Conservation (phyloP, 768 basidiomycete genomes). For the Nidularia pulvinata region DNA sequence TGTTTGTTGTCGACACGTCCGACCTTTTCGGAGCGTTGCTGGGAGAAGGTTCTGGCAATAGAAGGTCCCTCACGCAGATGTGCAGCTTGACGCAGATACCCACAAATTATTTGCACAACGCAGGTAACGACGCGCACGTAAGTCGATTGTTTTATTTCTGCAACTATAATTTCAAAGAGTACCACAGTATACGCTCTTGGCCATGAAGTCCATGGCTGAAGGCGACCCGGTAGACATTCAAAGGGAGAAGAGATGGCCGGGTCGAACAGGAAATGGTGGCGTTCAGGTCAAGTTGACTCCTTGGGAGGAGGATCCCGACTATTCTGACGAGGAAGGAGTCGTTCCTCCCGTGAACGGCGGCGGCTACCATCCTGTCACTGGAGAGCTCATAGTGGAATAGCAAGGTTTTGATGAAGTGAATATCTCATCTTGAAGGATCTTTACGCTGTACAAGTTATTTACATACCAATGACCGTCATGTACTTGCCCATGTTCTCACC, state of each 20-base stretch:
- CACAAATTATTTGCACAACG: conserved; percentile 70
- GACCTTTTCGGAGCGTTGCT: conserved; percentile 76
- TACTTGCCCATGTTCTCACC: too few species aligned
- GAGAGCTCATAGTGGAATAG: background rate
- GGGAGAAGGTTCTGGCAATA: conserved; percentile 53
- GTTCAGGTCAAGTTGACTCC: conserved; percentile 58
- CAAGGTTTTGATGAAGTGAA: too few species aligned
- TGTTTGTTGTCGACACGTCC: conserved; percentile 73
- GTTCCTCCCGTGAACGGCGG: conserved; percentile 15
- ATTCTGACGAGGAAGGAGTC: conserved; percentile 40
- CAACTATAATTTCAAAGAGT: conserved; percentile 1
- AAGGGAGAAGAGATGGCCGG: conserved; percentile 80
- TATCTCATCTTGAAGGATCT: too few species aligned
- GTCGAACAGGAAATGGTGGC: conserved; percentile 37
- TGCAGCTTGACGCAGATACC: conserved; percentile 63
- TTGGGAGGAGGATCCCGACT: conserved; percentile 59
- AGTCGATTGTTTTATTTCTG: conserved; percentile 16
- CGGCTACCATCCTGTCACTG: conserved; percentile 8
- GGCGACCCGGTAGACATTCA: conserved; percentile 77
- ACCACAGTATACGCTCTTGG: conserved; percentile 66
- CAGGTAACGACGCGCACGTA: conserved; percentile 86
- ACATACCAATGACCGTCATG: too few species aligned
- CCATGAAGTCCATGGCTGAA: conserved; percentile 68
- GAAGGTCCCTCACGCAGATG: conserved; percentile 55
- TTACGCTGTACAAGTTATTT: too few species aligned